Base-by-base conservation (phyloP, 768 basidiomycete genomes). In the Tremella mesenterica region DNA sequence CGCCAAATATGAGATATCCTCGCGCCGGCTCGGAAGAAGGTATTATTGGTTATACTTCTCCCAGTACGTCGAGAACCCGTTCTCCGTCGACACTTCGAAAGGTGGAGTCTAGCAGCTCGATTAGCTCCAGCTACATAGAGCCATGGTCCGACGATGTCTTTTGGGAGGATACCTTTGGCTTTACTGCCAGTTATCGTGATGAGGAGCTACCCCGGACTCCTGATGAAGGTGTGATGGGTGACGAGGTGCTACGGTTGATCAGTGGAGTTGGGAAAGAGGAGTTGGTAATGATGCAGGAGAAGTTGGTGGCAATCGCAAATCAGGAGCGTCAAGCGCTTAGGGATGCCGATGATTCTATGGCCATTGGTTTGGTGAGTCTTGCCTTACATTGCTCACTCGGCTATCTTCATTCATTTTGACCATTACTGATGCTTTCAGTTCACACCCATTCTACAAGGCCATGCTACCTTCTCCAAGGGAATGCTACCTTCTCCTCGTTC, bases 221-320 rank as follows among this genome's bases (percentile, higher is more conserved):
- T 8, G 18, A 43, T 43, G 8, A n/a, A 9, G 18, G 18, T 20
- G 41, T 43, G 9, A 20, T 20, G 10, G 26, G 18, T 10, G 41
- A 33, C 14, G 20, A 45, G 29, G 38, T 44, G 4, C 46, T 65
- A 6, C 20, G 50, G 18, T 47, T 61, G 27, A 18, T 61, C 36
- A 53, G 57, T 48, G 64, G 63, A 16, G 14, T 70, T 26, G 52
- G 53, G 9, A 54, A 48, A 25, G 63, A 56, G 4, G 61, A 64
- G n/a, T 20, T 67, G 53, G 28, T 34, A 3, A 27, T 36, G 23
- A 43, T 70, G 47, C 68, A 70, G 47, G 44, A 27, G 13, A 62
- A 57, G 18, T 44, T 70, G 33, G 65, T 70, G 18, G 27, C 43
- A 14, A 64, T 59, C 34, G 68, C 68, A 3, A 60, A 63, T 33